Percentiles rank a stretch among this genome's conserved stretches.
Conservation (phyloP, 805 yeast genomes). For the Ogataea siamensis region DNA sequence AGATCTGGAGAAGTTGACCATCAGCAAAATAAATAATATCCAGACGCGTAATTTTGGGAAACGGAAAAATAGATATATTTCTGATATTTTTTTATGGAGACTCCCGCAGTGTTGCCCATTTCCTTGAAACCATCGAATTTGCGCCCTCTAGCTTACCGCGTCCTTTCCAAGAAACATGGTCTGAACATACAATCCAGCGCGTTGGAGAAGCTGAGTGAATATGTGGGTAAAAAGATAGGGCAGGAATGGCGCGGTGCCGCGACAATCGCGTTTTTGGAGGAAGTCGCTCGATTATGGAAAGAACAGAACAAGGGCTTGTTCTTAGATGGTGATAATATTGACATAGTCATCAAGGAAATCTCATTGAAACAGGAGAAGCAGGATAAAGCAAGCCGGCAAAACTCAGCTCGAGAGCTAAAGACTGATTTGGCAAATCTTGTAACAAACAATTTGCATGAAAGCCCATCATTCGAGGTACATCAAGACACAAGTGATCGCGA, state of each 20-base stretch:
- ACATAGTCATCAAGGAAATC: constrained; percentile 59
- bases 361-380: constrained; percentile 18
- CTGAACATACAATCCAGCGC: constrained; percentile 87
- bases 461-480: constrained; percentile 15
- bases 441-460: neutral
- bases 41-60: constrained; percentile 12
- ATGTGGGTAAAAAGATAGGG: constrained; percentile 75
- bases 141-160: constrained; percentile 88
- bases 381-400: constrained; percentile 13
- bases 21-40: constrained; percentile 6
- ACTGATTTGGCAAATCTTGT: constrained; percentile 3
- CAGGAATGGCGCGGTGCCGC: constrained; percentile 76
- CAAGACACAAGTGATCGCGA: constrained; percentile 9
- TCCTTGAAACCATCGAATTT: constrained; percentile 75
- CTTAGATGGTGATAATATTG: constrained; percentile 71
- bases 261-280: constrained; percentile 67
- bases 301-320: constrained; percentile 85
- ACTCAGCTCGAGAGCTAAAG: neutral
- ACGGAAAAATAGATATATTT: constrained; percentile 1
- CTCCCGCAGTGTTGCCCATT: constrained; percentile 63
- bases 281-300: constrained; percentile 80
- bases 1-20: constrained; percentile 5
- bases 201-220: constrained; percentile 65
- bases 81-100: constrained; percentile 17
- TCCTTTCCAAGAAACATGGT: constrained; percentile 89